phyloP scores from a whole-genome alignment of 2,329 filamentous ascomycete species.

The Claviceps maximensis region DNA sequence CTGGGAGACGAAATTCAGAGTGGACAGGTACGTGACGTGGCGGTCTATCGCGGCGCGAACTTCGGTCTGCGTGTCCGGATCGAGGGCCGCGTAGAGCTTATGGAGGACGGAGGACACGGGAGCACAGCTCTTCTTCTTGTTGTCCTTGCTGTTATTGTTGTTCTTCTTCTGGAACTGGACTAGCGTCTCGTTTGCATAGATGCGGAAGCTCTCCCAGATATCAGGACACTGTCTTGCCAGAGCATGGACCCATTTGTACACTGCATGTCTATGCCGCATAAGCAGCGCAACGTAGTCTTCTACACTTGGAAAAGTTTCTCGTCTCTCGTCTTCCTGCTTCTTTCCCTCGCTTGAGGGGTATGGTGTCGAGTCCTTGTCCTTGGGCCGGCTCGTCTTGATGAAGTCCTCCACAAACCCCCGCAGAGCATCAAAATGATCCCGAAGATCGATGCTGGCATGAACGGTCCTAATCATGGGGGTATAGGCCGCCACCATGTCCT shows the following conservation, averaged over 20 bases:
- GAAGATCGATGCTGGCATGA: conserved; percentile 59
- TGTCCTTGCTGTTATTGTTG: neutral
- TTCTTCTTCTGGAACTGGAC: conserved; percentile 35
- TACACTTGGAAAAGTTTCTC: conserved; percentile 38
- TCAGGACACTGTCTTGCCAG: conserved; percentile 55
- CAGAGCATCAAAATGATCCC: conserved; percentile 51
- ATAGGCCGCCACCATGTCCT: conserved; percentile 52
- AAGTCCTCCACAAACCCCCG: conserved; percentile 60
- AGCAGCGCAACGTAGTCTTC: conserved; percentile 60
- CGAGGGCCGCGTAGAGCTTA: conserved; percentile 32
- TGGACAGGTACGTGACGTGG: conserved; percentile 46
- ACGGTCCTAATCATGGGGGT: conserved; percentile 62
- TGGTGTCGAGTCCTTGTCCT: conserved; percentile 12
- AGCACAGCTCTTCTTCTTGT: no score
- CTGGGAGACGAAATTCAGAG: conserved; percentile 39
- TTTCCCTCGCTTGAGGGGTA: conserved; percentile 1
- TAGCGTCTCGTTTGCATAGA: conserved; percentile 46
- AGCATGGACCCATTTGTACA: conserved; percentile 60
- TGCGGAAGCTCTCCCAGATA: conserved; percentile 45
- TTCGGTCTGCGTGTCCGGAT: conserved; percentile 27
- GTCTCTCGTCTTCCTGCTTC: neutral
- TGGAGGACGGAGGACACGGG: conserved; percentile 26
- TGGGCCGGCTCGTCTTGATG: conserved; percentile 43
- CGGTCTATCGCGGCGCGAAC: conserved; percentile 42
- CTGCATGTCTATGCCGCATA: conserved; percentile 45